Evolutionary conservation across 495 filamentous ascomycete species (phyloP), one percentile per base, ranked within the genome.

Genomic region (Chaetomium cochliodes): DNA sequence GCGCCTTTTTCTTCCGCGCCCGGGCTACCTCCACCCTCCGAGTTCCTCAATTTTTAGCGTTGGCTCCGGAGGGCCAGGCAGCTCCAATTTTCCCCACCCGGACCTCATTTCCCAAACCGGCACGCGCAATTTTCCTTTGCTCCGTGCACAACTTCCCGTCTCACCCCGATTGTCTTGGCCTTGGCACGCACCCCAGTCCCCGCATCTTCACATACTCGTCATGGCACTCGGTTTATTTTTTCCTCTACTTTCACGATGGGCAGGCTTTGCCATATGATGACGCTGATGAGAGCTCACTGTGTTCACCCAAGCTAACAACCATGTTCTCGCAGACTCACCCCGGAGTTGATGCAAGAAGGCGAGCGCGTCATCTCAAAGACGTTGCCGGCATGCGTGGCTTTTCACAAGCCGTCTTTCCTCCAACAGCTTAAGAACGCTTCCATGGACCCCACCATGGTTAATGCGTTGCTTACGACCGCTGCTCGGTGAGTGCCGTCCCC

Each of bases 381-480:
- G 16, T 71, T 82, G 54, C 80, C 80, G 53, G 80, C 80, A 67
- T 82, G 79, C 63, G 77, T 82, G 46, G 80, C 79, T 52, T 82
- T 82, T 69, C 80, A 82, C 72, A 82, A 82, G 70, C 79, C 80
- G 52, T 80, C 80, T 7, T 81, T 81, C 60, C 60, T 82, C 42
- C 77, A 80, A 69, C 79, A 82, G 66, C 73, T 82, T 23, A 81
- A 82, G 76, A 80, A 75, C 42, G 69, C 70, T 8, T 72, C 73
- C 18, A 76, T 82, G 58, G 80, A 82, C 41, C 73, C 74, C 5
- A 77, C 75, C 46, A 80, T 82, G 65, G 75, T 82, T 39, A 80
- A 81, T 55, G 79, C 79, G 16, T 73, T 82, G 22, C 70, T 82
- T 20, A 80, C 80, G 23, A 79, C 75, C 4, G 80, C 78, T 50